These are phyloP conservation scores for Daldinia vernicosa DNA, from an alignment of 495 filamentous ascomycete genomes.

Conservation along the genomic window DNA sequence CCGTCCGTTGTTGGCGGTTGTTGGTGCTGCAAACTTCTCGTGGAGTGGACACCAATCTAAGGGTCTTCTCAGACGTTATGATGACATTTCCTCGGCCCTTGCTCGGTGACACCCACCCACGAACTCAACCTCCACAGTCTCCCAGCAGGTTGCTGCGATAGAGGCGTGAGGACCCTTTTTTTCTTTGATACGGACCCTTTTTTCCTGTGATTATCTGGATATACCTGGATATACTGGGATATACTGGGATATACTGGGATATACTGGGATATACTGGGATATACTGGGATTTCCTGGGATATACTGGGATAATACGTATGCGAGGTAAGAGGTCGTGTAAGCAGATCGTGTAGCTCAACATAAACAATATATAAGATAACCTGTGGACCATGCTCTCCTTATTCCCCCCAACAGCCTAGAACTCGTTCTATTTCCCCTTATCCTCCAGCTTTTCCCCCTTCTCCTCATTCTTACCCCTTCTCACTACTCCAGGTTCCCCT, in stretches of 20 bases:
- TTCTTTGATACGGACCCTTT: conserved; percentile 17
- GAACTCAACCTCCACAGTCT: background rate
- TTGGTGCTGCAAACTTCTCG: conserved; percentile 11
- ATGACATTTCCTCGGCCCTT: conserved; percentile 41
- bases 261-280: conserved; percentile 9
- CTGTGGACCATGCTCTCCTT: conserved; percentile 26
- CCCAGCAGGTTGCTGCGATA: conserved; percentile 6
- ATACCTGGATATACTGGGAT: background rate
- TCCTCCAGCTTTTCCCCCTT: conserved; percentile 8
- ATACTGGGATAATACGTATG: conserved; percentile 7
- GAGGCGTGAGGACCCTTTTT: conserved; percentile 1
- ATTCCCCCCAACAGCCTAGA: conserved; percentile 30
- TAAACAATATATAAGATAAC: conserved; percentile 29
- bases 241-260: background rate
- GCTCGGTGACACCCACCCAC: conserved; percentile 39
- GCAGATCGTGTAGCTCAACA: conserved; percentile 19
- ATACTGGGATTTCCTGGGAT: background rate
- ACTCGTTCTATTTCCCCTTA: conserved; percentile 28
- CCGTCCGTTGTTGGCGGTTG: background rate
- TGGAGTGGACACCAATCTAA: conserved; percentile 25
- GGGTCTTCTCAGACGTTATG: conserved; percentile 25
- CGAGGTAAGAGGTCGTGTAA: conserved; percentile 9
- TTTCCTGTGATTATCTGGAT: conserved; percentile 29
- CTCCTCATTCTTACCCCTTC: background rate
- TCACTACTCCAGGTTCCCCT: conserved; percentile 16